These are phyloP conservation scores for Pythium aquatile DNA, from an alignment of 352 stramenopile species.

Conservation along the genomic window DNA sequence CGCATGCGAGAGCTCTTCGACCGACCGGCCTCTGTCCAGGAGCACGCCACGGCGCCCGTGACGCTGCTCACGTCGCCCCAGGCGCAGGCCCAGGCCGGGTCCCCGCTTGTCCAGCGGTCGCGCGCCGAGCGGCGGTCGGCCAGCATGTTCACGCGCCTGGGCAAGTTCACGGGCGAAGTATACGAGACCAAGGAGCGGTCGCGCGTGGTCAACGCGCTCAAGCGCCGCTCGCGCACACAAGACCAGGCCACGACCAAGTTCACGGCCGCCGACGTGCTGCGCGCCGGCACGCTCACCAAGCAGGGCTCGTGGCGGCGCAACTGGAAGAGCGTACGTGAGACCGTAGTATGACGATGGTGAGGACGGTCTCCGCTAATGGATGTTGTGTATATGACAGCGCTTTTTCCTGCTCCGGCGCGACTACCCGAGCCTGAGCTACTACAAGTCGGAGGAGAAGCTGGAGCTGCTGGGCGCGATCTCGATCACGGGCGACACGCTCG, in stretches of 20 bases:
- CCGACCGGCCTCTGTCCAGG: neutral
- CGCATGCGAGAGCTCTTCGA: constrained; percentile 26
- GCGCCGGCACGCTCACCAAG: constrained; percentile 63
- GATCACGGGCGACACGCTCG: constrained; percentile 71
- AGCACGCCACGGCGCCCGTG: neutral
- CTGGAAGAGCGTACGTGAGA: constrained; percentile 64
- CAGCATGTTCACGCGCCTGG: constrained; percentile 50
- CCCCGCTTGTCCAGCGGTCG: constrained; percentile 14
- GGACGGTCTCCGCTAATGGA: neutral
- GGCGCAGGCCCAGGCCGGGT: neutral
- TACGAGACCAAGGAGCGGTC: constrained; percentile 80
- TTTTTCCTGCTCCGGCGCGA: constrained; percentile 83
- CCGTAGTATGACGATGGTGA: too few relatives aligned
- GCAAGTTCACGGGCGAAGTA: constrained; percentile 72
- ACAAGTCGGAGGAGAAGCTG: constrained; percentile 80
- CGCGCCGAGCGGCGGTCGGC: constrained; percentile 23
- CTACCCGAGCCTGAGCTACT: constrained; percentile 77
- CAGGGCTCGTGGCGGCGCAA: constrained; percentile 84
- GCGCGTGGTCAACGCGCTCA: constrained; percentile 72
- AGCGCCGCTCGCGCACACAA: constrained; percentile 48
- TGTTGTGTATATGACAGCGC: constrained; percentile 26
- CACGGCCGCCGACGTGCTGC: constrained; percentile 66
- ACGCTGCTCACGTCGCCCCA: neutral
- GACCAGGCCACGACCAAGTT: constrained; percentile 41
- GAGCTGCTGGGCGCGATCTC: constrained; percentile 70